Conservation (phyloP, 1,284 basidiomycete genomes). For the Boletus sp. region DNA sequence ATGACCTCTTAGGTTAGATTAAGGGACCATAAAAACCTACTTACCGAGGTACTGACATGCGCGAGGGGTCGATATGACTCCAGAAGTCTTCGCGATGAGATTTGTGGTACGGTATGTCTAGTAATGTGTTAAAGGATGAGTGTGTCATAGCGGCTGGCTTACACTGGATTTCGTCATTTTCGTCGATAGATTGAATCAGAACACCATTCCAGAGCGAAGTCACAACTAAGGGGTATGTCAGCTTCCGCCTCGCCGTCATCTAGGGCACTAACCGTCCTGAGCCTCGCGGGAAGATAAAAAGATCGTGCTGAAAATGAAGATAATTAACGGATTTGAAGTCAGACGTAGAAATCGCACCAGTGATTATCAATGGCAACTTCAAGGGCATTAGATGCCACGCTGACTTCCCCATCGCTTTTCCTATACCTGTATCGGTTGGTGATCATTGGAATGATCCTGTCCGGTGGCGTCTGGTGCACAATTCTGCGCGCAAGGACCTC, state of each 20-base stretch:
- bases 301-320: constrained; percentile 49
- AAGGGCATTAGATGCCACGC: constrained; percentile 30
- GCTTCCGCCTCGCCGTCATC: not conserved
- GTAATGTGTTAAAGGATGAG: constrained; percentile 9
- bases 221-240: constrained; percentile 46
- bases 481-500: constrained; percentile 85
- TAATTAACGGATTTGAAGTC: constrained; percentile 4
- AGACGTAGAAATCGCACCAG: constrained; percentile 45
- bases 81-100: constrained; percentile 54
- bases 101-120: constrained; percentile 61
- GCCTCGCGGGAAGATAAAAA: constrained; percentile 87
- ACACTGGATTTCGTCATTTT: constrained; percentile 69
- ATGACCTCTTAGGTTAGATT: constrained; percentile 1
- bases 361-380: constrained; percentile 47
- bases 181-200: constrained; percentile 73
- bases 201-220: constrained; percentile 78
- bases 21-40: not conserved
- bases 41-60: constrained; percentile 84
- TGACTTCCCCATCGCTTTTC: constrained; percentile 60
- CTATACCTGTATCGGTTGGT: constrained; percentile 71
- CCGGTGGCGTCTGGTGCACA: constrained; percentile 62
- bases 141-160: constrained; percentile 19
- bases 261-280: constrained; percentile 60
- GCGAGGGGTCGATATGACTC: constrained; percentile 69
- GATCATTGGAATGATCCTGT: constrained; percentile 68